Evolutionary conservation across 352 stramenopile genomes (phyloP).

Genomic region (Proteromonas lacertae): DNA sequence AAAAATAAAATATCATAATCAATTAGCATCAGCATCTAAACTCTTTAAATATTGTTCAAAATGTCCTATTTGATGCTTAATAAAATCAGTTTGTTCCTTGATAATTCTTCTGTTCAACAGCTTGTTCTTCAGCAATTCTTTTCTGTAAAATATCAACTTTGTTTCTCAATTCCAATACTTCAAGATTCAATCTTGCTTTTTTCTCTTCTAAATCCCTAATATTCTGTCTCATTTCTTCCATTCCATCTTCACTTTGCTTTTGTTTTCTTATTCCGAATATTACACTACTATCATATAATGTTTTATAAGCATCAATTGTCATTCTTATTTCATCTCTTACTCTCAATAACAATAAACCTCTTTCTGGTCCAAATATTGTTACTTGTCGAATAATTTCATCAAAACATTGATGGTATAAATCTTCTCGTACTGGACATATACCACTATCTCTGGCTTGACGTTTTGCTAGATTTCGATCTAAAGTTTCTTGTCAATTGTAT

Average conservation of each 20-base stretch:
- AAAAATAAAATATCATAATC: no score
- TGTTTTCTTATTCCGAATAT: slow-evolving; percentile 66
- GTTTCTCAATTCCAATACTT: slow-evolving; percentile 46
- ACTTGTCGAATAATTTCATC: slow-evolving; percentile 64
- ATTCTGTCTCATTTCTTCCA: slow-evolving; percentile 31
- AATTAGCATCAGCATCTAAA: no score
- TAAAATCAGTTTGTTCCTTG: slow-evolving; percentile 67
- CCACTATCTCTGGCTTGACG: slow-evolving; percentile 50
- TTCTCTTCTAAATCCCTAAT: slow-evolving; percentile 1
- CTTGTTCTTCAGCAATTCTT: slow-evolving; percentile 32
- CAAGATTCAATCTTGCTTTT: slow-evolving; percentile 15
- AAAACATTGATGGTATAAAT: slow-evolving; percentile 57
- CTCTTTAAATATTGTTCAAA: slow-evolving; percentile 68
- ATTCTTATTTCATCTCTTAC: slow-evolving; percentile 58
- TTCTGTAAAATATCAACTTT: slow-evolving; percentile 65
- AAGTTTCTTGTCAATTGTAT: slow-evolving; percentile 16
- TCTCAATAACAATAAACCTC: slow-evolving; percentile 47
- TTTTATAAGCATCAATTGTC: slow-evolving; percentile 71
- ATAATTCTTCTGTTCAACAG: slow-evolving; percentile 54
- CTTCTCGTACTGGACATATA: slow-evolving; percentile 59
- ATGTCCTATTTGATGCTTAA: slow-evolving; percentile 71
- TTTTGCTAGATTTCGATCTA: slow-evolving; percentile 46
- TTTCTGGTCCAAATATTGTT: slow-evolving; percentile 47
- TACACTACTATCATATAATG: slow-evolving; percentile 56
- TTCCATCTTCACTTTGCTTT: slow-evolving; percentile 53